Evolutionary conservation across 176 grass and related monocot species (phyloP).

Genomic region (Zea luxurians): DNA sequence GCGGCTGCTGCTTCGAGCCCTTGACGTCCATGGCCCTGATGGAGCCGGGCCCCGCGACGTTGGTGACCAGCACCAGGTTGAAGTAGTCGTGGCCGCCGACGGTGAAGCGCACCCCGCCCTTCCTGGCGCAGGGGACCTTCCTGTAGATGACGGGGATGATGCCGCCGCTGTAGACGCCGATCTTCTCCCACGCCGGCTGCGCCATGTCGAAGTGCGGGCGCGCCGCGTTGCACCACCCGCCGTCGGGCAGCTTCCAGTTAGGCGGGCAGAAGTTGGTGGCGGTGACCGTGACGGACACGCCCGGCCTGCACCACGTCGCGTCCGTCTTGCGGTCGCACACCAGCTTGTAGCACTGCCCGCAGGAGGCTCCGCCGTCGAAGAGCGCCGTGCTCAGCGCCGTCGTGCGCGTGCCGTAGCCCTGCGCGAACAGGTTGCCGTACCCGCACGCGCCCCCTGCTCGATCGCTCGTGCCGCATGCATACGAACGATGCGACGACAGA

Average conservation of each 20-base stretch:
- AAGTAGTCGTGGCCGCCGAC: conserved; percentile 53
- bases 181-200: conserved; percentile 74
- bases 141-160: conserved; percentile 70
- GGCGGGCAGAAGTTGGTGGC: conserved; percentile 75
- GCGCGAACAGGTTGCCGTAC: conserved; percentile 58
- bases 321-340: conserved; percentile 57
- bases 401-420: conserved; percentile 56
- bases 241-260: background rate
- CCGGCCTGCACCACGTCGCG: conserved; percentile 46
- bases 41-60: conserved; percentile 44
- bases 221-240: conserved; percentile 74
- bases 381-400: conserved; percentile 78
- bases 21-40: conserved; percentile 47
- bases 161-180: conserved; percentile 53
- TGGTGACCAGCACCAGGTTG: conserved; percentile 43
- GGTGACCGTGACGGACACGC: conserved; percentile 46
- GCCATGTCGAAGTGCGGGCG: conserved; percentile 72
- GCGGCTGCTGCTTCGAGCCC: background rate
- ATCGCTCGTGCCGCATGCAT: too few relatives aligned
- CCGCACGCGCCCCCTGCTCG: conserved; percentile 58
- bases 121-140: conserved; percentile 33
- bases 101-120: conserved; percentile 46
- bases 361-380: conserved; percentile 51
- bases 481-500: too few relatives aligned
- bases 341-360: conserved; percentile 77